Percentiles rank a stretch among this genome's conserved stretches.
These are phyloP conservation scores for Saccharomycopsis capsularis DNA, from an alignment of 805 yeast genomes.

Conservation along the genomic window DNA sequence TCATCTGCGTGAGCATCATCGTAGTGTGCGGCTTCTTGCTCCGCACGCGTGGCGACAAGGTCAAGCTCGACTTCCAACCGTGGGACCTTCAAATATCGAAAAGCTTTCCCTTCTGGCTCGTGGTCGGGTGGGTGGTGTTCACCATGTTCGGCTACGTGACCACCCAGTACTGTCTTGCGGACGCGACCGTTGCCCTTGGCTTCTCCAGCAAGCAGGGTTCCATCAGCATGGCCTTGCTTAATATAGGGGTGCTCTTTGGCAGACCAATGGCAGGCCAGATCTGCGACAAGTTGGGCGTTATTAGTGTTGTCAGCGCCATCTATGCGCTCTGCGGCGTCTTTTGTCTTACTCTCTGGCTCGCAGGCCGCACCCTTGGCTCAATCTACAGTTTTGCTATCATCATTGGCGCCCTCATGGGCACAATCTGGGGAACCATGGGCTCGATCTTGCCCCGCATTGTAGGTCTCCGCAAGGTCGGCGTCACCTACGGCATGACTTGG, in stretches of 20 bases:
- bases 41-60: conserved; percentile 33
- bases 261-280: conserved; percentile 49
- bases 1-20: conserved; percentile 32
- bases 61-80: conserved; percentile 32
- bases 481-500: conserved; percentile 48
- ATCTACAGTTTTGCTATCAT: conserved; percentile 45
- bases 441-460: conserved; percentile 45
- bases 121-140: conserved; percentile 36
- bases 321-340: conserved; percentile 36
- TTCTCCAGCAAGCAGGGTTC: conserved; percentile 49
- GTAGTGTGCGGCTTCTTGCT: conserved; percentile 31
- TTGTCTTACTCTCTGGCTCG: conserved; percentile 48
- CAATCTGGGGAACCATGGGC: conserved; percentile 49
- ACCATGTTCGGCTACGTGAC: conserved; percentile 57
- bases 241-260: conserved; percentile 49
- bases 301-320: conserved; percentile 37
- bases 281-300: conserved; percentile 46
- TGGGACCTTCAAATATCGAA: conserved; percentile 37
- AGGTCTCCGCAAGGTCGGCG: conserved; percentile 47
- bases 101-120: conserved; percentile 37
- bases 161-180: conserved; percentile 50
- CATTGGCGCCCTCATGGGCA: conserved; percentile 54
- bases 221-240: conserved; percentile 51
- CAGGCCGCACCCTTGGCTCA: conserved; percentile 51
- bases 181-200: conserved; percentile 55